Conservation (phyloP, 164 flowering plant genomes). For the Kalanchoe fedtschenkoi region DNA sequence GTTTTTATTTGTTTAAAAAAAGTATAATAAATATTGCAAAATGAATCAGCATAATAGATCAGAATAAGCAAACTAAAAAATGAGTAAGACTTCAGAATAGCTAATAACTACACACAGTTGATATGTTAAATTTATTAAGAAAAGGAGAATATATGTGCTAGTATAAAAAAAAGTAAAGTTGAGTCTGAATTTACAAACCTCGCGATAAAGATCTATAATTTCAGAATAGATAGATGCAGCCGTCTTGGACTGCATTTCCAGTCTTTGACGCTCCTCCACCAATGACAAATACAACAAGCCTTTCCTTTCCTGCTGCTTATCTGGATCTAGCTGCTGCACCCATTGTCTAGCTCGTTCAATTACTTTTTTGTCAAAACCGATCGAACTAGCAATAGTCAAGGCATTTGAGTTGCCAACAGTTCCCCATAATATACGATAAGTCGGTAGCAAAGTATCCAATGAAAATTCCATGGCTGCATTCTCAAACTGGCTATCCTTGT, state of each 20-base stretch:
- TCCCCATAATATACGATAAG: slow-evolving; percentile 81
- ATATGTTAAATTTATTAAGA: background rate
- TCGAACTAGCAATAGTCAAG: slow-evolving; percentile 58
- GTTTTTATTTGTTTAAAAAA: background rate
- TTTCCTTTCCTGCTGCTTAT: slow-evolving; percentile 43
- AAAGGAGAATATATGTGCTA: background rate
- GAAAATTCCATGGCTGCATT: slow-evolving; percentile 96
- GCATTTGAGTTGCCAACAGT: slow-evolving; percentile 83
- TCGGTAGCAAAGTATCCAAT: slow-evolving; percentile 64
- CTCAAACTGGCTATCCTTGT: slow-evolving; percentile 57
- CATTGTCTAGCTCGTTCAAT: slow-evolving; percentile 58
- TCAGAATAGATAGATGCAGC: slow-evolving; percentile 65
- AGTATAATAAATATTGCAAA: background rate
- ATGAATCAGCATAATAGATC: background rate
- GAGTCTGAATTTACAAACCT: slow-evolving; percentile 33
- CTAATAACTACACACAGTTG: background rate
- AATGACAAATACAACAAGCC: slow-evolving; percentile 64
- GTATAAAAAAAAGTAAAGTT: background rate
- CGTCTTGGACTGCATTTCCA: slow-evolving; percentile 46
- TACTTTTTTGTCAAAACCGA: slow-evolving; percentile 62
- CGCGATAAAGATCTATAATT: slow-evolving; percentile 44
- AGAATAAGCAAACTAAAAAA: too few species aligned
- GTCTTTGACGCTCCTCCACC: slow-evolving; percentile 49
- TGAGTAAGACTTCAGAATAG: too few species aligned
- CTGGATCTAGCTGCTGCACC: slow-evolving; percentile 61